Percentiles rank a stretch among this genome's conserved stretches.
Conservation (phyloP, 768 basidiomycete genomes). For the Naganishia friedmannii region DNA sequence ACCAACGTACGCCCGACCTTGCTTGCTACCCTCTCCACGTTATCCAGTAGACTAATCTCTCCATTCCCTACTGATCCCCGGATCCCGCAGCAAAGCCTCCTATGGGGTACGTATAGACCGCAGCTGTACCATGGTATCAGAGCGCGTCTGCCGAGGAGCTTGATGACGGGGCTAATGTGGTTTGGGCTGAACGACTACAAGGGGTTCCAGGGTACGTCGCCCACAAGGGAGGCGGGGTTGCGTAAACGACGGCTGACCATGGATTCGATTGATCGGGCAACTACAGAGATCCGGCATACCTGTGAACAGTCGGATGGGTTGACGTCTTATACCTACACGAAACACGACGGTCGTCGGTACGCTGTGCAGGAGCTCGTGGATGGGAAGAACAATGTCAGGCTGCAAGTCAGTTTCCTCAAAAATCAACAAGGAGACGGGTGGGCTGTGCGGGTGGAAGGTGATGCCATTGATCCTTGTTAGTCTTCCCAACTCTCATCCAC, state of each 20-base stretch:
- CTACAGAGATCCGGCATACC: conserved; percentile 70
- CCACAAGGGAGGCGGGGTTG: too few species aligned
- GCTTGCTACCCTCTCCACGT: too few species aligned
- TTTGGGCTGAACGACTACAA: conserved; percentile 82
- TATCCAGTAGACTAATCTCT: too few species aligned
- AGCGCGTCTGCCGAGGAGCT: conserved; percentile 78
- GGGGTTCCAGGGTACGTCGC: conserved; percentile 58
- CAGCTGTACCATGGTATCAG: conserved; percentile 93
- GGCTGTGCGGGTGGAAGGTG: conserved; percentile 39
- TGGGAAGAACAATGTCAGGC: conserved; percentile 72
- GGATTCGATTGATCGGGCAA: too few species aligned
- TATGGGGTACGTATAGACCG: conserved; percentile 86
- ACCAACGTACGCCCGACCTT: neutral
- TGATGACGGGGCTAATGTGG: conserved; percentile 92
- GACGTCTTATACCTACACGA: conserved; percentile 78
- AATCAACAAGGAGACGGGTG: conserved; percentile 65
- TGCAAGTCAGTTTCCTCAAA: conserved; percentile 82
- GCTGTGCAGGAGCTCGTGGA: conserved; percentile 83
- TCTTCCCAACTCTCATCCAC: conserved; percentile 69
- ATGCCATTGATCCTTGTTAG: conserved; percentile 34
- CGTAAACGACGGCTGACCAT: too few species aligned
- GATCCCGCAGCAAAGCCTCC: conserved; percentile 43
- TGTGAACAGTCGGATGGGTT: conserved; percentile 85
- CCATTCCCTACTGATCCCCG: too few species aligned
- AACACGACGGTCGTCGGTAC: conserved; percentile 79